Evolutionary conservation across 768 basidiomycete genomes (phyloP).

Genomic region (Hirschioporus abietinus): DNA sequence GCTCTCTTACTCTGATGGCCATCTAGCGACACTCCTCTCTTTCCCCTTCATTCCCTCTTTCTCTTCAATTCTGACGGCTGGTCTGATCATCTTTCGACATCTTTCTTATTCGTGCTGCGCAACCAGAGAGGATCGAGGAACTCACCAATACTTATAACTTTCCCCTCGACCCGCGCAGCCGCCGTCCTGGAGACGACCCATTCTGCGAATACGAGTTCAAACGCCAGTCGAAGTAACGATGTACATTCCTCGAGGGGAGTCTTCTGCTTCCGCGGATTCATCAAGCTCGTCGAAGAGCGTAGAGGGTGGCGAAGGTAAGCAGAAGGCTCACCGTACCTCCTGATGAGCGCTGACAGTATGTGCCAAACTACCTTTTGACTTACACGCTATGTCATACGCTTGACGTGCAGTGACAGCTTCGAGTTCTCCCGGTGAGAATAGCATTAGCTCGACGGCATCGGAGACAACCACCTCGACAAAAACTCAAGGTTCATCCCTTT

Average conservation of each 20-base stretch:
- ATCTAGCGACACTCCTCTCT: neutral
- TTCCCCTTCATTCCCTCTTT: neutral
- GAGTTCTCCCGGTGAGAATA: neutral
- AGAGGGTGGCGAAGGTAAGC: neutral
- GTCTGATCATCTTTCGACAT: neutral
- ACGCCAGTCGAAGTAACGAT: neutral
- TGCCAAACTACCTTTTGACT: neutral
- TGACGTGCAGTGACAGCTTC: neutral
- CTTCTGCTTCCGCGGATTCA: neutral
- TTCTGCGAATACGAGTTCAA: neutral
- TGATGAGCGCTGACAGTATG: neutral
- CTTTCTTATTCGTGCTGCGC: neutral
- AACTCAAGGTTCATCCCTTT: neutral
- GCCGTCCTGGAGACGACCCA: neutral
- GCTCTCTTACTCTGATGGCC: neutral
- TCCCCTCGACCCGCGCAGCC: neutral
- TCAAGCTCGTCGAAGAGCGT: neutral
- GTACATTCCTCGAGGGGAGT: neutral
- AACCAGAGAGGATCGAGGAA: neutral
- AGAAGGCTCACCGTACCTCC: neutral
- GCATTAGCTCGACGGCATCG: neutral
- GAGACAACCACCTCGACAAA: neutral
- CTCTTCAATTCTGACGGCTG: neutral
- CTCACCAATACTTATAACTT: neutral
- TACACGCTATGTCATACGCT: neutral